Base-by-base conservation (phyloP, 805 yeast genomes). In the Wickerhamomyces canadensis region DNA sequence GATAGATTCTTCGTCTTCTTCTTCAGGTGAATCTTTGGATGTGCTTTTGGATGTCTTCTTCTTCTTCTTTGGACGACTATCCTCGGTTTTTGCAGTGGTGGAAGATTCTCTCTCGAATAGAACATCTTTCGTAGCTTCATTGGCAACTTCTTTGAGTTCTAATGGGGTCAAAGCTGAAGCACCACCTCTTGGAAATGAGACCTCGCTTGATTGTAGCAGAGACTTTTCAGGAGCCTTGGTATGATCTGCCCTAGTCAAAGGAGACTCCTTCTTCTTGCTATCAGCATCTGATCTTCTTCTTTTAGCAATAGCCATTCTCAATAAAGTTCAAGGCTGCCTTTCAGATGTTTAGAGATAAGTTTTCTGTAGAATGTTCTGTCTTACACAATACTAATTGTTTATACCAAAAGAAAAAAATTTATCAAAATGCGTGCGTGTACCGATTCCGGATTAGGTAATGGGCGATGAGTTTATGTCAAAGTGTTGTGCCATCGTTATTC, bases 151-250 rank as follows among this genome's bases (percentile, higher is more conserved):
- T 58, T 87, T 88, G 48, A 87, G 78, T 62, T 93, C 99, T 47
- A 93, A 65, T 6, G 98, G 88, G 4, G 95, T 76, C 54, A 93
- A 72, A 19, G 78, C 85, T 19, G 91, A 75, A 11, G 82, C 78
- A 35, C 98, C 98, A 51, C 98, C 98, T 77, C 99, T 84, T 35
- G 98, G 98, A 57, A 93, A 93, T 14, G 74, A 57, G 18, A 59
- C 60, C 22, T 65, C 69, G 29, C 59, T 51, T 33, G 61, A 58
- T 24, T 62, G 51, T 17, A 69, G 43, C 17, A 68, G 51, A 17
- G 72, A 64, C 16, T 44, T 45, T 16, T 49, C 38, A 27, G 70
- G 69, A 17, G 58, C 65, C 38, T 44, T 44, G 4, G 71, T 64
- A n/a, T 52, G 48, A 47, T 66, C 71, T 44, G 62, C 59, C 41